Conservation (phyloP, 768 basidiomycete genomes). For the Phlebiopsis flavidoalba region DNA sequence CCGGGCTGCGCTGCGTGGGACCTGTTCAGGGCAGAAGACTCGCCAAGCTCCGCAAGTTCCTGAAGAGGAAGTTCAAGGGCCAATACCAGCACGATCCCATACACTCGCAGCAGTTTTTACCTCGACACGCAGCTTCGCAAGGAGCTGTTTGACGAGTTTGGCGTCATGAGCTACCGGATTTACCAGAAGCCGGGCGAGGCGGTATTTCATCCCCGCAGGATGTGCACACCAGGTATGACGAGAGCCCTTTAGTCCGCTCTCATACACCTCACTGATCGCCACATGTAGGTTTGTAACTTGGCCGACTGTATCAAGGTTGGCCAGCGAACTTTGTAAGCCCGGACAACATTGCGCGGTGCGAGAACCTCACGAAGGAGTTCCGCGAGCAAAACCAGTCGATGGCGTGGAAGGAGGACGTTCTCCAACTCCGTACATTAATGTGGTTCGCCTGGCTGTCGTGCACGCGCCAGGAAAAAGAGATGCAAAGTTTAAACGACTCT, state of each 20-base stretch:
- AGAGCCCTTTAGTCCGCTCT: constrained; percentile 2
- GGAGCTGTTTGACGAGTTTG: constrained; percentile 59
- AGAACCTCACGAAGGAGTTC: constrained; percentile 82
- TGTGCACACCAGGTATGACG: constrained; percentile 78
- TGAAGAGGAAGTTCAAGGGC: constrained; percentile 58
- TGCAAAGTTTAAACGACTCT: not conserved
- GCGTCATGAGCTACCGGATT: constrained; percentile 75
- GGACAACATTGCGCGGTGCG: constrained; percentile 86
- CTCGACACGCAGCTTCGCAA: constrained; percentile 64
- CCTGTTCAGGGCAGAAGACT: constrained; percentile 77
- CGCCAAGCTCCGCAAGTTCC: constrained; percentile 70
- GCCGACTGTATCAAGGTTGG: constrained; percentile 96
- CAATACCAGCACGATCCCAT: constrained; percentile 74
- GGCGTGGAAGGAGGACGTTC: constrained; percentile 92
- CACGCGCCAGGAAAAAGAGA: constrained; percentile 38
- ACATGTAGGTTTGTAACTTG: constrained; percentile 74
- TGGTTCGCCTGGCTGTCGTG: constrained; percentile 90
- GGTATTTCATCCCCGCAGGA: constrained; percentile 90
- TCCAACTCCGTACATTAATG: constrained; percentile 89
- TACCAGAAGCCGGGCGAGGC: constrained; percentile 92
- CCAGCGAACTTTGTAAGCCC: constrained; percentile 93
- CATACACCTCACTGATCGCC: not conserved
- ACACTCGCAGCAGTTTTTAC: constrained; percentile 85
- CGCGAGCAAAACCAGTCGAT: constrained; percentile 82
- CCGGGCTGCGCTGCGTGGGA: constrained; percentile 91